Base-by-base conservation (phyloP, 2,329 filamentous ascomycete species). In the Pseudogymnoascus sp. region DNA sequence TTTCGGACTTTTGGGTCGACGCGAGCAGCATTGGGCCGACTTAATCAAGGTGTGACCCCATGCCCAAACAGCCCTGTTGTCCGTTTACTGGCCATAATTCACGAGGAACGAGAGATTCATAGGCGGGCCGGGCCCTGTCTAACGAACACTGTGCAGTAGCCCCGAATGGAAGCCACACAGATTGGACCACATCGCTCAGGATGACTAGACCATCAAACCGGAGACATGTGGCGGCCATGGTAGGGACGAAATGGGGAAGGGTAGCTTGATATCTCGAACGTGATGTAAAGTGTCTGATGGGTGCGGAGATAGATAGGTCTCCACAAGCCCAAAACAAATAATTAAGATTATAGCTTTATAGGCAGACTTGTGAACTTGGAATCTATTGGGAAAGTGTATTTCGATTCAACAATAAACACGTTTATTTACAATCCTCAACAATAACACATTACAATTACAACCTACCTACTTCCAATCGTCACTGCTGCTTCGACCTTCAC, bases 101-200 rank as follows among this genome's bases (percentile, higher is more conserved):
- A 36, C 50, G 34, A 56, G 50, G 50, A 56, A 56, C 50, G 50
- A 56, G 50, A 56, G 50, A 56, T 56, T 56, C 50, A 56, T 56
- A 56, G 28, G 50, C 28, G 28, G 50, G 28, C 50, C 50, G 50
- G 50, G 50, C 50, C 50, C 50, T 36, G 50, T 56, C 50, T 56
- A 56, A 56, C 50, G 50, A 56, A 34, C 28, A 3, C 50, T 56
- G 50, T 56, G 50, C 50, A 56, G 50, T 56, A 56, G 50, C 28
- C 50, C 14, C 50, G 28, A 56, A 56, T 56, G 28, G 50, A 56
- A 34, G 50, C 50, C 50, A 56, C 50, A 56, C 50, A 56, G 34
- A 56, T 56, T 56, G 50, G 50, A 56, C 50, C 50, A 56, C 50
- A 56, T 56, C 28, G 50, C 50, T 56, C 28, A 56, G 50, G 50